Base-by-base conservation (phyloP, 2,329 filamentous ascomycete genomes). In the Dactylella cylindrospora region DNA sequence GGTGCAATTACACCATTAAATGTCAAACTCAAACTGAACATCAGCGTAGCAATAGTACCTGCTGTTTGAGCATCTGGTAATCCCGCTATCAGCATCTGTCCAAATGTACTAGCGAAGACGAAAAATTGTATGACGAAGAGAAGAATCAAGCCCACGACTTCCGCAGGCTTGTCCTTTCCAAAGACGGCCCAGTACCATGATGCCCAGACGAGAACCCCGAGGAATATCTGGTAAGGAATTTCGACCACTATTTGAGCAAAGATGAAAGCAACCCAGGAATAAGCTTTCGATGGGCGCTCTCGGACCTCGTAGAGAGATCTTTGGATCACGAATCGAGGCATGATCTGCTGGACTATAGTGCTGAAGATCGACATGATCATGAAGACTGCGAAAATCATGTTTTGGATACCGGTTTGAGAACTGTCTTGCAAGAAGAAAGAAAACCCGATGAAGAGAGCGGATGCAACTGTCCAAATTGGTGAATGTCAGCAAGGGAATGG, bases 361-460 rank as follows among this genome's bases (percentile, higher is more conserved):
- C 86, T 85, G 70, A 95, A 94, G 70, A 94, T 82, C 35, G 85
- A 90, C 60, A 86, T 76, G 51, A 91, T 74, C 79, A 91, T 87
- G 78, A 94, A 94, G 66, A 93, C 85, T 70, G 83, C 80, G 71
- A 94, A 94, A 77, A 91, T 84, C 67, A 90, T 85, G 74, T 91
- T 90, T 73, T 91, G 86, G 6, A 93, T 77, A 49, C 88, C 89
- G 70, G 90, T 85, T 28, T 84, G 80, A 4, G 81, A 83, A 73
- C 84, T 84, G 25, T 83, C 80, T 1, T 85, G 83, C 29, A 81
- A 78, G 78, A 81, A 88, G 74, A 93, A 90, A 45, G 85, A 84
- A 71, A 90, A 89, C 25, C 88, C 88, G 68, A 93, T 88, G 72
- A 91, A 94, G 10, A 94, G 78, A 3, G 84, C 32, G 15, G 95